A percentile compares a stretch with the other conserved stretches of the same genome.
Evolutionary conservation across 176 grass and related monocot genomes (phyloP).

Genomic region (Pontederia paniculata): DNA sequence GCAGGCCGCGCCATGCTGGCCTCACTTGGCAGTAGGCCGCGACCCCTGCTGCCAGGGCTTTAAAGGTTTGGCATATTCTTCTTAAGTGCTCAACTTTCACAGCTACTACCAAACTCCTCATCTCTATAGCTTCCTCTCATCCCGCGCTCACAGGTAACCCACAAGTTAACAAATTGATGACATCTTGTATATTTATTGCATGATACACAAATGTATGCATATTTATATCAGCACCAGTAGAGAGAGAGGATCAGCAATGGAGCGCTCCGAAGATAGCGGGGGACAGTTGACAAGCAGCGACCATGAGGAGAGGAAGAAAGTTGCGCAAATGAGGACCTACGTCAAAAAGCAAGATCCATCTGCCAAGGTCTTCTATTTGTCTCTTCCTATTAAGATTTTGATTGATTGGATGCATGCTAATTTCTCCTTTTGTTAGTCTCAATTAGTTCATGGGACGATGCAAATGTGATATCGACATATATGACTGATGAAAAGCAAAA

Average conservation of each 20-base stretch:
- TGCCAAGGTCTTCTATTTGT: conserved; percentile 34
- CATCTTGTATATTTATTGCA: too few relatives aligned
- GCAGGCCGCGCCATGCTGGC: too few relatives aligned
- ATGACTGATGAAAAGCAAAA: not conserved
- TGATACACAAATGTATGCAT: too few relatives aligned
- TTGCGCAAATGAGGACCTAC: conserved; percentile 40
- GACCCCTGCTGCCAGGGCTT: too few relatives aligned
- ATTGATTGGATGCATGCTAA: not conserved
- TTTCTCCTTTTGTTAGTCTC: not conserved
- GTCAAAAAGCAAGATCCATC: conserved; percentile 49
- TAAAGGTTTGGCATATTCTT: too few relatives aligned
- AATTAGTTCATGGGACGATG: not conserved
- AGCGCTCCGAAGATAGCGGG: not conserved
- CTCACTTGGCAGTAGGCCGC: too few relatives aligned
- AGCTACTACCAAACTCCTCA: too few relatives aligned
- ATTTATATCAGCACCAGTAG: not conserved
- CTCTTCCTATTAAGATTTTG: not conserved
- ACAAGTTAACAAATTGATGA: too few relatives aligned
- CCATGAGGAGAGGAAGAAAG: conserved; percentile 41
- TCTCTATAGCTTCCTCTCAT: too few relatives aligned
- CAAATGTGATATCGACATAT: not conserved
- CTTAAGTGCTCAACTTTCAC: too few relatives aligned
- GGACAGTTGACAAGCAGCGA: not conserved
- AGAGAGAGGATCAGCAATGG: not conserved
- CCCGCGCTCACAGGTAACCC: too few relatives aligned